A percentile compares a stretch with the other conserved stretches of the same genome.
These are phyloP conservation scores for Phytopythium vexans DNA, from an alignment of 352 stramenopile species.

Conservation along the genomic window DNA sequence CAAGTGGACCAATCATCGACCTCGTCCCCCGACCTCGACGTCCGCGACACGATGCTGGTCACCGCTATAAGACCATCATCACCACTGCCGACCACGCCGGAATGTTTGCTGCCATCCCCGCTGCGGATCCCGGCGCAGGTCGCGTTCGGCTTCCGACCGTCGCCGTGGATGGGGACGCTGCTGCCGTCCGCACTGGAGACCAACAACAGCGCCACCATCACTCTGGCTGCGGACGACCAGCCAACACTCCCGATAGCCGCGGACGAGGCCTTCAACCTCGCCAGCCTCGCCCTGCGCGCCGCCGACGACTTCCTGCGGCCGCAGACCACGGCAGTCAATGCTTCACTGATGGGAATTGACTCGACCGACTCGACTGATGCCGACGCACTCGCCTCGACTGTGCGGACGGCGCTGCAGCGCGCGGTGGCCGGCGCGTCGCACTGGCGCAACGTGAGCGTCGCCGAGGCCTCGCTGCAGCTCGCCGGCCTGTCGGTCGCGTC, in stretches of 20 bases:
- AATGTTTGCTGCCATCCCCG: conserved; percentile 41
- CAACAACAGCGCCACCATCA: conserved; percentile 21
- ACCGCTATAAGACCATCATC: conserved; percentile 23
- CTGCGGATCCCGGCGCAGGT: conserved; percentile 33
- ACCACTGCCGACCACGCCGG: conserved; percentile 16
- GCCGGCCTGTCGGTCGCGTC: conserved; percentile 21
- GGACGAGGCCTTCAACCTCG: conserved; percentile 18
- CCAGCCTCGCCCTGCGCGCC: conserved; percentile 24
- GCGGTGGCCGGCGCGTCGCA: conserved; percentile 6
- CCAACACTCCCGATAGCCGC: conserved; percentile 26
- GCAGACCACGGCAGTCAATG: conserved; percentile 17
- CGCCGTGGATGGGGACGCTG: conserved; percentile 36
- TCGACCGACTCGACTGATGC: conserved; percentile 2
- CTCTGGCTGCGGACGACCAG: conserved; percentile 9
- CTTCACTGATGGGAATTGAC: conserved; percentile 20
- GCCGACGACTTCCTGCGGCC: conserved; percentile 46
- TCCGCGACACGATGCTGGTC: conserved; percentile 33
- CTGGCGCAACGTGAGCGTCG: conserved; percentile 25
- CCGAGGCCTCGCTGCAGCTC: conserved; percentile 30
- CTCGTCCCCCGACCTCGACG: background rate
- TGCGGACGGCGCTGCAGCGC: background rate
- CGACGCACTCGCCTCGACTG: conserved; percentile 20
- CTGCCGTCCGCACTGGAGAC: conserved; percentile 23
- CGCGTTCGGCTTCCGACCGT: conserved; percentile 51
- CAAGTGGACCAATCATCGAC: too few species aligned